Evolutionary conservation across 306 rosid genomes (phyloP).

Genomic region (Ammopiptanthus mongolicus): DNA sequence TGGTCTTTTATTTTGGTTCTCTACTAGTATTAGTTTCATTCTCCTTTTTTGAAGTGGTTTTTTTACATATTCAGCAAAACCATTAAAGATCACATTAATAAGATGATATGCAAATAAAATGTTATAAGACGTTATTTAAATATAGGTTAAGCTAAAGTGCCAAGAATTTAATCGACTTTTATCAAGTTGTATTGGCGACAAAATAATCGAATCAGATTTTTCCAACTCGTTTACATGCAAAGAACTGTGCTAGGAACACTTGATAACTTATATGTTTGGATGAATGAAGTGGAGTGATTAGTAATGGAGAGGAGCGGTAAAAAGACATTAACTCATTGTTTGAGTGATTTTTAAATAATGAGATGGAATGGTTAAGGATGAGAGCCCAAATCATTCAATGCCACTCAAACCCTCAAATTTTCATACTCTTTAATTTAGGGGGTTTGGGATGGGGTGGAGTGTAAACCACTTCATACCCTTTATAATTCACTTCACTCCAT

Average conservation of each 20-base stretch:
- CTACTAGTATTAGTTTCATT: not conserved
- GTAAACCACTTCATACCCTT: too few relatives aligned
- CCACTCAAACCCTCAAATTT: too few relatives aligned
- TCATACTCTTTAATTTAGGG: too few relatives aligned
- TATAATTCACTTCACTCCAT: too few relatives aligned
- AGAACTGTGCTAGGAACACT: not conserved
- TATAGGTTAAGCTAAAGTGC: not conserved
- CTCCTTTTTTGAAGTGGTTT: not conserved
- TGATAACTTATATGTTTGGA: not conserved
- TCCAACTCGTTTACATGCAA: not conserved
- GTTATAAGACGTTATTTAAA: not conserved
- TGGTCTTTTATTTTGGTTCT: constrained; percentile 1
- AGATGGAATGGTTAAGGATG: too few relatives aligned
- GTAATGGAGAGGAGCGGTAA: too few relatives aligned
- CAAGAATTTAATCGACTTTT: not conserved
- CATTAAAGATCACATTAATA: not conserved
- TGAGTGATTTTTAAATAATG: too few relatives aligned
- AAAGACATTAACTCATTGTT: too few relatives aligned
- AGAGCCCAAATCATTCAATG: too few relatives aligned
- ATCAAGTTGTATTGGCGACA: not conserved
- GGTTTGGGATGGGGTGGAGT: too few relatives aligned
- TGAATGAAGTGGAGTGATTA: too few relatives aligned
- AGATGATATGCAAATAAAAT: not conserved
- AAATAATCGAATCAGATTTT: not conserved
- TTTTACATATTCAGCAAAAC: not conserved